A percentile compares a stretch with the other conserved stretches of the same genome.
Evolutionary conservation across 2,329 filamentous ascomycete species (phyloP).

Genomic region (Mycogone perniciosa): DNA sequence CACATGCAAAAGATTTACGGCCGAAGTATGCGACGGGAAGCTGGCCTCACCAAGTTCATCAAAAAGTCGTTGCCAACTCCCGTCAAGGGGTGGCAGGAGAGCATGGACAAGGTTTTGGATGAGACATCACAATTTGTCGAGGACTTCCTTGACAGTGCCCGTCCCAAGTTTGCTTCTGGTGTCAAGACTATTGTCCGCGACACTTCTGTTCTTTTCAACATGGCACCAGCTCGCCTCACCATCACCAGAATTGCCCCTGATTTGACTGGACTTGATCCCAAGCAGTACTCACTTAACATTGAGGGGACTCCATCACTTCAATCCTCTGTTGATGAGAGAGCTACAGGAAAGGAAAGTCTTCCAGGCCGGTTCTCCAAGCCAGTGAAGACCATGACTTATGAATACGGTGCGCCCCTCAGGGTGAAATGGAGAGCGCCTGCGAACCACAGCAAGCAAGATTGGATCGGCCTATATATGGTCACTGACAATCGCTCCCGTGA

Average conservation of each 20-base stretch:
- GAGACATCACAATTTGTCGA: constrained; percentile 86
- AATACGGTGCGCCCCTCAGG: constrained; percentile 84
- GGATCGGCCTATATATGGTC: constrained; percentile 94
- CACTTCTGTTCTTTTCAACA: constrained; percentile 80
- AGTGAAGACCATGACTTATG: constrained; percentile 69
- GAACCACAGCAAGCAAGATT: constrained; percentile 85
- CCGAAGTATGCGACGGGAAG: constrained; percentile 72
- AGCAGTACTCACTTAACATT: constrained; percentile 72
- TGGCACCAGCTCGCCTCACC: constrained; percentile 78
- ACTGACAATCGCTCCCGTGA: constrained; percentile 87
- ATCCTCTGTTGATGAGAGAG: constrained; percentile 48
- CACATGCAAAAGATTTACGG: constrained; percentile 99
- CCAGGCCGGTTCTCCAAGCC: constrained; percentile 61
- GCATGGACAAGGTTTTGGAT: constrained; percentile 79
- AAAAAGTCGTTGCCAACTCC: constrained; percentile 78
- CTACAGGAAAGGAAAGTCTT: constrained; percentile 67
- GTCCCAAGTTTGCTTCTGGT: constrained; percentile 78
- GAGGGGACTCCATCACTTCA: constrained; percentile 55
- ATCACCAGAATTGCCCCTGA: constrained; percentile 75
- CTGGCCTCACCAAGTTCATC: constrained; percentile 86
- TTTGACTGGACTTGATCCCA: constrained; percentile 69
- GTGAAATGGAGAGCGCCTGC: constrained; percentile 86
- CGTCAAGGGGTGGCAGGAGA: constrained; percentile 76
- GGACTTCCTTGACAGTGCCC: constrained; percentile 78
- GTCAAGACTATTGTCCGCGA: constrained; percentile 84